These are phyloP conservation scores for Skeletonema tropicum DNA, from an alignment of 108 stramenopile genomes.

Conservation along the genomic window DNA sequence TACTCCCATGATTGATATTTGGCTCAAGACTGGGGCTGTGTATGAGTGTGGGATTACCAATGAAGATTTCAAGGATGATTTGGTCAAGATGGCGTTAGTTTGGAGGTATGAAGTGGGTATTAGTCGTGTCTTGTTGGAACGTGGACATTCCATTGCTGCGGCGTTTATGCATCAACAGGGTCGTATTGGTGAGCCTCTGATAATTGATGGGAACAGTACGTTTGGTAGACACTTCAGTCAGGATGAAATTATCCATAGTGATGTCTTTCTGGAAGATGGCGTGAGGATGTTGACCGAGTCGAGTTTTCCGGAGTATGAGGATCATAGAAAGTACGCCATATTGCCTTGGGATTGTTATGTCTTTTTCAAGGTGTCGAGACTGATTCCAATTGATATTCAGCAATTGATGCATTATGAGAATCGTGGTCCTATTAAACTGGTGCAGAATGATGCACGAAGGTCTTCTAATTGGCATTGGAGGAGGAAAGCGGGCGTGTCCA, in stretches of 20 bases:
- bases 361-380: slow-evolving; percentile 51
- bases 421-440: slow-evolving; percentile 32
- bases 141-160: slow-evolving; percentile 43
- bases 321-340: slow-evolving; percentile 46
- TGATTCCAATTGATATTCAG: slow-evolving; percentile 44
- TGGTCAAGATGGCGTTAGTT: slow-evolving; percentile 34
- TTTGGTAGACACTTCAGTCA: slow-evolving; percentile 32
- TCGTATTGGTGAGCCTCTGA: slow-evolving; percentile 36
- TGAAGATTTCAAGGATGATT: slow-evolving; percentile 40
- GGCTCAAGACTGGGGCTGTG: slow-evolving; percentile 39
- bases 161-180: slow-evolving; percentile 48
- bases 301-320: slow-evolving; percentile 38
- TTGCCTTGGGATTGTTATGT: slow-evolving; percentile 52
- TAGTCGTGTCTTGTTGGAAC: slow-evolving; percentile 33
- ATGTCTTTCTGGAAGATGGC: slow-evolving; percentile 42
- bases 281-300: slow-evolving; percentile 39
- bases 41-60: slow-evolving; percentile 49
- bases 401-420: slow-evolving; percentile 32
- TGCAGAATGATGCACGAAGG: slow-evolving; percentile 34
- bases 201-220: slow-evolving; percentile 37
- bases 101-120: slow-evolving; percentile 54
- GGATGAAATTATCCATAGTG: slow-evolving; percentile 35
- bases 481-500: slow-evolving; percentile 33
- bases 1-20: slow-evolving; percentile 39
- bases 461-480: slow-evolving; percentile 27